These are phyloP conservation scores for Fusarium beomiforme DNA, from an alignment of 2,329 filamentous ascomycete genomes.

Conservation along the genomic window DNA sequence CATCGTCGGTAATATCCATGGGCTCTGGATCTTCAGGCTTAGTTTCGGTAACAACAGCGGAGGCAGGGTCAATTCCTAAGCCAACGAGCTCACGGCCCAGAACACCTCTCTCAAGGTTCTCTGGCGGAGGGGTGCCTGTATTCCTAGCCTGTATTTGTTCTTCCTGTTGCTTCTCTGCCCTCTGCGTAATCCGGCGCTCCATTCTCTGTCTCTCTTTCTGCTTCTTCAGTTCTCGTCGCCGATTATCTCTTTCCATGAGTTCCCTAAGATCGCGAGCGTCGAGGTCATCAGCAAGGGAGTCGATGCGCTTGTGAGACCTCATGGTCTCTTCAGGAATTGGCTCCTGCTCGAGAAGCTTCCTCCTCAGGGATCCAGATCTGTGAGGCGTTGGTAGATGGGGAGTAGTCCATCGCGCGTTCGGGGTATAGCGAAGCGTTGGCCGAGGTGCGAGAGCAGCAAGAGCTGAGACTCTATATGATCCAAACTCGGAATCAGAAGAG, in stretches of 20 bases:
- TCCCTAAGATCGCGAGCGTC: slow-evolving; percentile 86
- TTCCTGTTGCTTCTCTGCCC: slow-evolving; percentile 72
- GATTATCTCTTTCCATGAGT: slow-evolving; percentile 87
- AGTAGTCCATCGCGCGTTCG: slow-evolving; percentile 68
- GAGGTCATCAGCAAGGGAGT: slow-evolving; percentile 84
- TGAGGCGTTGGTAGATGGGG: slow-evolving; percentile 57
- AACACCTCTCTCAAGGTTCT: slow-evolving; percentile 69
- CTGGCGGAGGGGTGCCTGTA: slow-evolving; percentile 60
- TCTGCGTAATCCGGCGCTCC: slow-evolving; percentile 70
- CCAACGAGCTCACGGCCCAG: slow-evolving; percentile 67
- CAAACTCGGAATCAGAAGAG: slow-evolving; percentile 77
- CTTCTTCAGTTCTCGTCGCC: slow-evolving; percentile 80
- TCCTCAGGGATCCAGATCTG: slow-evolving; percentile 61
- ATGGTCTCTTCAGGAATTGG: slow-evolving; percentile 70
- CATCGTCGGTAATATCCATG: slow-evolving; percentile 37
- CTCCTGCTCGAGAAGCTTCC: slow-evolving; percentile 60
- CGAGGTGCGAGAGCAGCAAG: slow-evolving; percentile 86
- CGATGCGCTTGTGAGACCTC: slow-evolving; percentile 69
- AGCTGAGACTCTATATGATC: slow-evolving; percentile 80
- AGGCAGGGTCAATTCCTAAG: slow-evolving; percentile 65
- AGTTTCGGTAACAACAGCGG: slow-evolving; percentile 65
- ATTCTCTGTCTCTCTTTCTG: slow-evolving; percentile 73
- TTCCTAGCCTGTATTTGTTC: slow-evolving; percentile 66
- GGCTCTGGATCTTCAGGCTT: slow-evolving; percentile 50
- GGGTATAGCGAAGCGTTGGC: slow-evolving; percentile 81